Percentiles rank a stretch among this genome's conserved stretches.
Evolutionary conservation across 2,329 filamentous ascomycete genomes (phyloP).

Genomic region (Talaromyces sp.): DNA sequence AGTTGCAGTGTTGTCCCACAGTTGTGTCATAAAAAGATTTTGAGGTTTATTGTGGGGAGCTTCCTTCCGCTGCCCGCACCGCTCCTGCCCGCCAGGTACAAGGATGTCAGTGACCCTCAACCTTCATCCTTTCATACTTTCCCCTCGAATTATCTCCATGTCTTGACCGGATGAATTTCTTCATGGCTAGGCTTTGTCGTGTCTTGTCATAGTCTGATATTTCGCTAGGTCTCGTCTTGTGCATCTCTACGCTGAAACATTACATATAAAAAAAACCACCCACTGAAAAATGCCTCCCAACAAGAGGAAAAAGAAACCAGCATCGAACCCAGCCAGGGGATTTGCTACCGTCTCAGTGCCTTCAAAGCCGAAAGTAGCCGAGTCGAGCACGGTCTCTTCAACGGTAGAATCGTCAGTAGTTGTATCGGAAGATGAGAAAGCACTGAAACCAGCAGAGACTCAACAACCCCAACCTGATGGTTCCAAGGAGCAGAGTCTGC

Average conservation of each 20-base stretch:
- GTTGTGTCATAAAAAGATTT: conserved; percentile 42
- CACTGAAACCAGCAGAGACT: conserved; percentile 11
- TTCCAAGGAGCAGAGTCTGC: conserved; percentile 37
- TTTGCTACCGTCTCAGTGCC: conserved; percentile 93
- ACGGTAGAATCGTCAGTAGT: conserved; percentile 29
- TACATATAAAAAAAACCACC: background rate
- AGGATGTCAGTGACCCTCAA: conserved; percentile 21
- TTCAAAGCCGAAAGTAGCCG: conserved; percentile 67
- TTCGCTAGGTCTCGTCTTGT: background rate
- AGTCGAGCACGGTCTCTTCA: conserved; percentile 32
- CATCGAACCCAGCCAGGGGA: conserved; percentile 81
- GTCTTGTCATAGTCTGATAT: background rate
- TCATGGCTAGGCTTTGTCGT: background rate
- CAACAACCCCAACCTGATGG: conserved; percentile 25
- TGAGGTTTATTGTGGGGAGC: conserved; percentile 30
- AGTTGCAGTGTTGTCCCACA: conserved; percentile 28
- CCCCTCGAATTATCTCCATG: background rate
- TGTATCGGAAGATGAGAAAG: conserved; percentile 33
- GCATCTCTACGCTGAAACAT: too few relatives aligned
- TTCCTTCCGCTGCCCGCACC: conserved; percentile 22
- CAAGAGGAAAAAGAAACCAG: conserved; percentile 90
- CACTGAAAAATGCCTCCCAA: conserved; percentile 60
- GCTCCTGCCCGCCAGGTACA: conserved; percentile 24
- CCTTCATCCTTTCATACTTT: background rate
- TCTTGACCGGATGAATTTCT: background rate